phyloP scores from a whole-genome alignment of 106 monocot genomes.

The Dendrobium huoshanense region DNA sequence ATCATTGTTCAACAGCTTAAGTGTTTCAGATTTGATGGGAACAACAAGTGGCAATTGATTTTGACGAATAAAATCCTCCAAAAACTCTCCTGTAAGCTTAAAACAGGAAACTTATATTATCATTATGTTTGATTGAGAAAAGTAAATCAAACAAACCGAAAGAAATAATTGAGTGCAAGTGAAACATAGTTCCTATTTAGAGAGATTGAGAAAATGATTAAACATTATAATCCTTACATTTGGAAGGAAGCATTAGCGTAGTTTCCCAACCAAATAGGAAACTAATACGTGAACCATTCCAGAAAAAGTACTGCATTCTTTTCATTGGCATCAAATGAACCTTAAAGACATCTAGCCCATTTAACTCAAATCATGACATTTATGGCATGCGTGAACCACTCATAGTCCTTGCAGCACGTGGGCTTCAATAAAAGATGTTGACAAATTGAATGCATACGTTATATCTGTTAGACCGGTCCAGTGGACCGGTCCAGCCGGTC shows the following conservation, averaged over 20 bases:
- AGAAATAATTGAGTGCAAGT: neutral
- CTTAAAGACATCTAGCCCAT: neutral
- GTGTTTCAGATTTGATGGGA: constrained; percentile 78
- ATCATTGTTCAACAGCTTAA: constrained; percentile 74
- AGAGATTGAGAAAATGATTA: neutral
- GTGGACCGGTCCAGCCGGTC: too few species aligned
- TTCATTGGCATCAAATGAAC: neutral
- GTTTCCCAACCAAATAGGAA: neutral
- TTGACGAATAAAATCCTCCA: constrained; percentile 86
- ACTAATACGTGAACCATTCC: neutral
- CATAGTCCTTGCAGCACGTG: neutral
- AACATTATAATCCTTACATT: neutral
- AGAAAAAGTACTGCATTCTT: neutral
- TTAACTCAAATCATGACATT: neutral
- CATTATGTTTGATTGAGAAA: neutral
- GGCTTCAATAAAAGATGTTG: neutral
- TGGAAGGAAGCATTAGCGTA: neutral
- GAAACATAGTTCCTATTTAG: neutral
- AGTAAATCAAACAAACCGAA: neutral
- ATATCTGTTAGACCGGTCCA: too few species aligned
- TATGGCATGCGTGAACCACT: neutral
- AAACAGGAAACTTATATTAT: neutral
- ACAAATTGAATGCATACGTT: neutral
- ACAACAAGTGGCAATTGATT: constrained; percentile 69
- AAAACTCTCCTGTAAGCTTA: constrained; percentile 53